These are phyloP conservation scores for Auriculariales sp. DNA, from an alignment of 768 basidiomycete genomes.

Conservation along the genomic window DNA sequence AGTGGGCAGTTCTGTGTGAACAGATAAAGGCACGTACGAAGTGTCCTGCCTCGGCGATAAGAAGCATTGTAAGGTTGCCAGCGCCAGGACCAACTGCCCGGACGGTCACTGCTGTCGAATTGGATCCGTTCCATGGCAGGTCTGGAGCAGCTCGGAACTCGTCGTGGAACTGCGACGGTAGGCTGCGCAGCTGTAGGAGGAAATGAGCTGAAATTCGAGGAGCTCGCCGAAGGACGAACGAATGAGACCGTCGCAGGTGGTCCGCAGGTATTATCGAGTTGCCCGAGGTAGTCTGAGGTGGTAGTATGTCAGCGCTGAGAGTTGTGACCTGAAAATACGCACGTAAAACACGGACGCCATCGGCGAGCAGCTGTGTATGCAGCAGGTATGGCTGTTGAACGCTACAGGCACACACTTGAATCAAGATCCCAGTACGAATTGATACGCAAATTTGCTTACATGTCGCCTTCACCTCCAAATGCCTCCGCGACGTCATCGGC, in stretches of 20 bases:
- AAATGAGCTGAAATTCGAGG: not conserved
- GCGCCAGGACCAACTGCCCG: conserved; percentile 17
- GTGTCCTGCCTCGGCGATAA: conserved; percentile 18
- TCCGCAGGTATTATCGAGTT: conserved; percentile 17
- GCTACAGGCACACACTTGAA: not conserved
- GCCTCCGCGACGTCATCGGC: not conserved
- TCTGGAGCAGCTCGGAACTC: conserved; percentile 15
- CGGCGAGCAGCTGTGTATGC: conserved; percentile 13
- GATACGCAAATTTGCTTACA: not conserved
- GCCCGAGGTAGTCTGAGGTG: conserved; percentile 16
- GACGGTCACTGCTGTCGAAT: conserved; percentile 14
- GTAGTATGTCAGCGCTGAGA: not conserved
- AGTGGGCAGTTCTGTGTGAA: not conserved
- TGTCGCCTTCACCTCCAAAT: conserved; percentile 4
- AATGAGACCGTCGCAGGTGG: conserved; percentile 18
- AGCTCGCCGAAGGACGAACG: conserved; percentile 10
- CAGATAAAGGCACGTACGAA: conserved; percentile 12
- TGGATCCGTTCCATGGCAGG: conserved; percentile 14
- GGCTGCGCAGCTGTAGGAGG: conserved; percentile 11
- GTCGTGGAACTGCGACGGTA: conserved; percentile 14
- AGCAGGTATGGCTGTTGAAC: conserved; percentile 12
- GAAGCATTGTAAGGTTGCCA: conserved; percentile 19
- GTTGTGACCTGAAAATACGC: not conserved
- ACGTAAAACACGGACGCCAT: conserved; percentile 14
- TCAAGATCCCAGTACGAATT: not conserved